Conservation (phyloP, 257 asterid species). For the Salvia hispanica region DNA sequence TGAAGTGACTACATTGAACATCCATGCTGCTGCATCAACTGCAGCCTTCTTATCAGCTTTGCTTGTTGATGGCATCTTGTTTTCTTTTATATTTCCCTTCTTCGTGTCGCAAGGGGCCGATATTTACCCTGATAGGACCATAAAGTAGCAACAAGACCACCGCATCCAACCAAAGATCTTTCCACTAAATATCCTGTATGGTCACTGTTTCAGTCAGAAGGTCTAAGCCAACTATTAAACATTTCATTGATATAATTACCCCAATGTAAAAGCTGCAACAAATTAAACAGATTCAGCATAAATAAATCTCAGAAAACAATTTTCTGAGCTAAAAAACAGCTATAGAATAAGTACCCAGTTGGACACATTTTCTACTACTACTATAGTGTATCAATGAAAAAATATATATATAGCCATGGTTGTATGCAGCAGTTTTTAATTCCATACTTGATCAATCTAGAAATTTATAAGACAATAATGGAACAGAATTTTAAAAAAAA, state of each 20-base stretch:
- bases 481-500: not conserved
- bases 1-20: conserved; percentile 93
- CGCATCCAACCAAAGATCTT: conserved; percentile 41
- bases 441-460: not conserved
- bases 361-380: conserved; percentile 13
- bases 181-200: conserved; percentile 34
- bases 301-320: not conserved
- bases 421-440: not conserved
- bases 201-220: conserved; percentile 12
- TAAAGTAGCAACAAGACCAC: conserved; percentile 34
- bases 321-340: conserved; percentile 9
- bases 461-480: conserved; percentile 1
- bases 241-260: conserved; percentile 12
- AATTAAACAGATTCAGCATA: not conserved
- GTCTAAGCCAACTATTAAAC: not conserved
- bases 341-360: too few relatives aligned
- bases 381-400: too few relatives aligned
- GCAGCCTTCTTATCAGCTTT: conserved; percentile 97
- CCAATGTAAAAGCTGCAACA: not conserved
- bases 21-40: conserved; percentile 89
- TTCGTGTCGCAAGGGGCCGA: conserved; percentile 33
- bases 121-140: conserved; percentile 55
- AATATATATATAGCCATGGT: not conserved
- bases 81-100: conserved; percentile 17
- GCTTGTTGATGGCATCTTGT: conserved; percentile 79